Percentiles rank a stretch among this genome's conserved stretches.
These are phyloP conservation scores for Chalciporus piperatus DNA, from an alignment of 768 basidiomycete genomes.

Conservation along the genomic window DNA sequence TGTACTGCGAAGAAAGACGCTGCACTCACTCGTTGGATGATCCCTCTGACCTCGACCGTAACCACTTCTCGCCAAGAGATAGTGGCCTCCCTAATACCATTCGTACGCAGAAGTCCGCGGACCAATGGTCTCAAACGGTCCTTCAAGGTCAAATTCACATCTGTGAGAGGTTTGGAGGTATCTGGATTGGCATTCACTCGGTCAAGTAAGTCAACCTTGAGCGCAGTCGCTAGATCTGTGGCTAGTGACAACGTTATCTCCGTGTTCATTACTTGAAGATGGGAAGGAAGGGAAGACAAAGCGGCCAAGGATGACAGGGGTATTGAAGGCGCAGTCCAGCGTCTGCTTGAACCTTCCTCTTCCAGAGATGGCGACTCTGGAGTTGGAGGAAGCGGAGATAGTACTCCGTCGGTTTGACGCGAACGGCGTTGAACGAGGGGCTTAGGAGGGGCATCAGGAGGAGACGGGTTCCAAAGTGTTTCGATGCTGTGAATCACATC, in stretches of 20 bases:
- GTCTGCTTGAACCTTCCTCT: slow-evolving; percentile 24
- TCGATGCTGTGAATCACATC: slow-evolving; percentile 69
- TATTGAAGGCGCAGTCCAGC: slow-evolving; percentile 35
- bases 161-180: slow-evolving; percentile 11
- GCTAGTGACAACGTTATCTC: slow-evolving; percentile 78
- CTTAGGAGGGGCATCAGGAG: slow-evolving; percentile 4
- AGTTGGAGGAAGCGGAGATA: slow-evolving; percentile 36
- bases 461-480: slow-evolving; percentile 45
- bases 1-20: neutral
- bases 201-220: slow-evolving; percentile 63
- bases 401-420: slow-evolving; percentile 16
- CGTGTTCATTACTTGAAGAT: slow-evolving; percentile 66
- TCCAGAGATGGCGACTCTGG: slow-evolving; percentile 28
- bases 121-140: slow-evolving; percentile 72
- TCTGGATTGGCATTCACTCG: slow-evolving; percentile 38
- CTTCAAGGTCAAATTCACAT: slow-evolving; percentile 45
- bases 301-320: slow-evolving; percentile 69
- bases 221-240: slow-evolving; percentile 68
- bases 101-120: slow-evolving; percentile 72
- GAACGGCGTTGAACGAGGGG: slow-evolving; percentile 4
- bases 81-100: slow-evolving; percentile 65
- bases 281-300: slow-evolving; percentile 71
- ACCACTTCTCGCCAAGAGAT: slow-evolving; percentile 70
- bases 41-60: slow-evolving; percentile 53
- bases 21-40: slow-evolving; percentile 57